Percentiles rank a stretch among this genome's conserved stretches.
Evolutionary conservation across 2,329 filamentous ascomycete species (phyloP).

Genomic region (Colletotrichum aenigma): DNA sequence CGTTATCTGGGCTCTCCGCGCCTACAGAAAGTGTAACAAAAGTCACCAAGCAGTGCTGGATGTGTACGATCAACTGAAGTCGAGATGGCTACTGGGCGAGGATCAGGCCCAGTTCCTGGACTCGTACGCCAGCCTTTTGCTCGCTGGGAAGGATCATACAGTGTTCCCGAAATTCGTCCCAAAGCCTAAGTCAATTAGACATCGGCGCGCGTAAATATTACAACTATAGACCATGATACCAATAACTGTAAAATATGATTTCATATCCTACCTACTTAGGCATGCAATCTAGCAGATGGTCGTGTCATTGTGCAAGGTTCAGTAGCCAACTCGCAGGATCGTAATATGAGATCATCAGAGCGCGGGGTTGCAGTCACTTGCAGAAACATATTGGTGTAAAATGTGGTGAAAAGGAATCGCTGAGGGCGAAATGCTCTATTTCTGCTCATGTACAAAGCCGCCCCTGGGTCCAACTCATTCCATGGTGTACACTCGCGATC

Average conservation of each 20-base stretch:
- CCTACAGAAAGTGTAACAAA: slow-evolving; percentile 64
- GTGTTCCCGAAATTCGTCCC: not conserved
- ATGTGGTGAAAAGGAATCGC: not conserved
- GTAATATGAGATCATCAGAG: not conserved
- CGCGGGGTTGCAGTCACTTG: not conserved
- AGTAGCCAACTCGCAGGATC: not conserved
- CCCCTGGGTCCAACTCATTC: slow-evolving; percentile 24
- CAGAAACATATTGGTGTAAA: not conserved
- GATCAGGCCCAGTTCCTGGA: slow-evolving; percentile 51
- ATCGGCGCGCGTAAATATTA: not conserved
- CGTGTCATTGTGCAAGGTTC: not conserved
- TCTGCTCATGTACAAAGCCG: slow-evolving; percentile 33
- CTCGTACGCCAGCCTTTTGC: slow-evolving; percentile 45
- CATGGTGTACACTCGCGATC: slow-evolving; percentile 18
- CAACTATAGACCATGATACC: slow-evolving; percentile 17
- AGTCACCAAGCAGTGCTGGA: slow-evolving; percentile 54
- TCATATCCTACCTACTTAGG: not conserved
- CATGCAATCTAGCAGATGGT: not conserved
- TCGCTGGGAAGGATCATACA: slow-evolving; percentile 32
- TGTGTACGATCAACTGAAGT: slow-evolving; percentile 55
- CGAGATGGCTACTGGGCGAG: slow-evolving; percentile 49
- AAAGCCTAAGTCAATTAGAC: not conserved
- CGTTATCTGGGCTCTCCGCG: slow-evolving; percentile 63
- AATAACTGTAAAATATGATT: not conserved
- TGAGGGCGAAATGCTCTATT: slow-evolving; percentile 33